A percentile compares a stretch with the other conserved stretches of the same genome.
Conservation (phyloP, 225 moss, liverwort and hornwort species). For the Takakia lepidozioides region DNA sequence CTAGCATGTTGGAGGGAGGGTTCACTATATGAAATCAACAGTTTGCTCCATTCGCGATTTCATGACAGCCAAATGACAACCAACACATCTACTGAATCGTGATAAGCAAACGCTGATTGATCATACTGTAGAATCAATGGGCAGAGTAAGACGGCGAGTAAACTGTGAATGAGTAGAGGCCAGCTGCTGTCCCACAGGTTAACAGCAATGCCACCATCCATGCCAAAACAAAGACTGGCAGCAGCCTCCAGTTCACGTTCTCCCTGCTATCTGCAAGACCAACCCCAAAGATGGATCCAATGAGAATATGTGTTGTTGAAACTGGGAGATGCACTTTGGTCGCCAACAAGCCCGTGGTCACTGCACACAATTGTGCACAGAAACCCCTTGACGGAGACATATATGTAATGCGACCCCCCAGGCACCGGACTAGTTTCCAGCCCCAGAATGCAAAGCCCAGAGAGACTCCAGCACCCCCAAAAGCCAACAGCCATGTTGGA, state of each 20-base stretch:
- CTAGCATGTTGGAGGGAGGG: no score
- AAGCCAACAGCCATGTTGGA: conserved; percentile 8
- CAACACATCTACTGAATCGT: no score
- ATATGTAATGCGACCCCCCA: conserved; percentile 21
- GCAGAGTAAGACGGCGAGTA: conserved; percentile 25
- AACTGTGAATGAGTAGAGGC: conserved; percentile 16
- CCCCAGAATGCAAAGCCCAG: conserved; percentile 19
- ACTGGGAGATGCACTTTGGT: conserved; percentile 9
- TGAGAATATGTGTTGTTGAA: conserved; percentile 19
- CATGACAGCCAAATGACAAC: no score
- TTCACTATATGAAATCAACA: no score
- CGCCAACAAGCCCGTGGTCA: conserved; percentile 16
- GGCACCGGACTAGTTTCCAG: conserved; percentile 18
- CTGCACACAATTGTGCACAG: conserved; percentile 19
- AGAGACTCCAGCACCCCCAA: conserved; percentile 11
- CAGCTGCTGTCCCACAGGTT: conserved; percentile 12
- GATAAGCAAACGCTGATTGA: no score
- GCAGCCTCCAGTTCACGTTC: conserved; percentile 22
- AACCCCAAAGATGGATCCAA: conserved; percentile 19
- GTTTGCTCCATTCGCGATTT: no score
- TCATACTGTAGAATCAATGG: no score
- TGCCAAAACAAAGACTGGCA: conserved; percentile 3
- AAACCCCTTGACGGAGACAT: conserved; percentile 25
- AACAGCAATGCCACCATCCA: conserved; percentile 14
- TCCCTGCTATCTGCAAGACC: conserved; percentile 15